Base-by-base conservation (phyloP, 2,329 filamentous ascomycete species). In the Pseudogymnoascus sp. region DNA sequence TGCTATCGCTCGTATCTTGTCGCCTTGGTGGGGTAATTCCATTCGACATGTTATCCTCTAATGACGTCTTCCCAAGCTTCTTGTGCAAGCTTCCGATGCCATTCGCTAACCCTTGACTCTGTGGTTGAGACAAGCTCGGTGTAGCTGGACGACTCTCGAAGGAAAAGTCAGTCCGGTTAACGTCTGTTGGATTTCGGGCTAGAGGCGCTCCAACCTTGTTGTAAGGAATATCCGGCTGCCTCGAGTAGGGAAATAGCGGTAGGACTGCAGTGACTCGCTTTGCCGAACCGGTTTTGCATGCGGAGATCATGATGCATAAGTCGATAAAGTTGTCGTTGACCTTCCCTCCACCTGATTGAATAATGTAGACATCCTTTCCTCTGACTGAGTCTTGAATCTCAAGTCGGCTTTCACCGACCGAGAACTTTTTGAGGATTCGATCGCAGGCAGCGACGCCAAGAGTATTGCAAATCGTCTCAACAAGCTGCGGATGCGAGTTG, bases 351-450 rank as follows among this genome's bases (percentile, higher is more conserved):
- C 91, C 92, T 43, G 91, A 94, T 77, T 97, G 93, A 71, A 99
- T 91, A 74, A 97, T 97, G 79, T 95, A 99, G 74, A 97, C 94
- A 85, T 99, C 94, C 76, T 99, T 99, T 69, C 91, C 94, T 70
- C 94, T 89, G 60, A 99, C 94, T 12, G 92, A 96, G 76, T 99
- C 94, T 74, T 92, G 84, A 72, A 99, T 96, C 77, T 97, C 94
- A 66, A 96, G 93, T 62, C 93, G 87, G 68, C 90, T 96, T 79
- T 97, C 94, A 68, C 94, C 94, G 61, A 94, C 91, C 33, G 92
- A 91, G 79, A 99, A 99, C 78, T 97, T 97, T 73, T 82, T 84
- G 59, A 97, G 85, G 65, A 92, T 86, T 69, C 93, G 89, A 72
- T 92, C 88, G 69, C 91, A 91, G 19, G 85, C 81, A n/a, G 91